Base-by-base conservation (phyloP, 208 protist species). In the Trypanosoma melophagium region DNA sequence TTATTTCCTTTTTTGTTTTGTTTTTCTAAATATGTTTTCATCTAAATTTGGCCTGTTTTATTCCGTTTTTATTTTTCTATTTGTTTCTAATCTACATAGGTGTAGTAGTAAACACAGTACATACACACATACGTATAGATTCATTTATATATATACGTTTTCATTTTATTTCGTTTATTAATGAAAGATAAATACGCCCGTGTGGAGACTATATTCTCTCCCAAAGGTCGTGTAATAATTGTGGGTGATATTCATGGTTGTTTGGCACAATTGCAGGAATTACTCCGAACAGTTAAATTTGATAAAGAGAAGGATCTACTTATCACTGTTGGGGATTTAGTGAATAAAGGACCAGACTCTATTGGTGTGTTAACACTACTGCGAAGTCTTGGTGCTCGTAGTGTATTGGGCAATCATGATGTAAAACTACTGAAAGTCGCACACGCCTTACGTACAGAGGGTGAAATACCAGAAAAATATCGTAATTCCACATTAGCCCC, bases 211-310 rank as follows among this genome's bases (percentile, higher is more conserved):
- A 19, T 81, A n/a, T 14, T 22, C 50, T 3, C 10, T 9, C 22
- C 65, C 3, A 28, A 55, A 3, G 86, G 79, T 0, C 76, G 84
- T 1, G 63, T 81, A 45, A 57, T 95, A 38, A 74, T 95, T 57
- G 44, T 96, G 17, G 86, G 89, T 22, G 92, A 95, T 69, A 67
- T 94, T 12, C 87, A 95, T 56, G 92, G 89, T 53, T 95, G 92
- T 66, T 42, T 77, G 2, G 59, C 80, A 1, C 63, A 86, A 35
- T 72, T 94, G 28, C 49, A 80, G 16, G 64, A 45, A 22, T 71
- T 96, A 0, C 73, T 96, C 4, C 16, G 51, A 0, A 78, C 77
- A 16, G 70, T 84, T 9, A 14, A 77, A 16, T 96, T 93, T 65
- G 38, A 41, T 10, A 78, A 81, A 4, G 35, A 24, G 0, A 77